These are phyloP conservation scores for Periglandula ipomoeae DNA, from an alignment of 2,329 filamentous ascomycete species.

Conservation along the genomic window DNA sequence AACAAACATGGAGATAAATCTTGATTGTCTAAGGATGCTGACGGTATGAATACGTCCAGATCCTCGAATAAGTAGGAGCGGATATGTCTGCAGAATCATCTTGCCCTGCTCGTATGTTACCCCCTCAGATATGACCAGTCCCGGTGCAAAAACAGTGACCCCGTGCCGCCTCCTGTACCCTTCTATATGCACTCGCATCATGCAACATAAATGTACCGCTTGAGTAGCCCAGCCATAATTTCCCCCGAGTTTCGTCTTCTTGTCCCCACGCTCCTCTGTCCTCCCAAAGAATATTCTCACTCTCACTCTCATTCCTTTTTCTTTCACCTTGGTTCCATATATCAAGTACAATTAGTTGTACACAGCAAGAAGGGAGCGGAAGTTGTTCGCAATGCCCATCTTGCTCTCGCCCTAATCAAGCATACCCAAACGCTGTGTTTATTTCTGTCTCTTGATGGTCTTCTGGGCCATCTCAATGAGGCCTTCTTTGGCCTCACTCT, in stretches of 20 bases:
- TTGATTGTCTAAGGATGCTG: not conserved
- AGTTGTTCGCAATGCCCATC: not conserved
- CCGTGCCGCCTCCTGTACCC: not conserved
- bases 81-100: not conserved
- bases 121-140: not conserved
- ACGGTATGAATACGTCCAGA: not conserved
- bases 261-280: not conserved
- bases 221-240: not conserved
- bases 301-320: not conserved
- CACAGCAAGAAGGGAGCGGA: constrained; percentile 6
- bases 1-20: not conserved
- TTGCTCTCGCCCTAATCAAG: not conserved
- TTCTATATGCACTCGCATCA: constrained; percentile 6
- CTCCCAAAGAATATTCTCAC: not conserved
- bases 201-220: not conserved
- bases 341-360: constrained; percentile 14
- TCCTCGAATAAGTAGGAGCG: not conserved
- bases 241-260: not conserved
- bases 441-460: constrained; percentile 83
- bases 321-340: not conserved
- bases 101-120: not conserved
- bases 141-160: not conserved
- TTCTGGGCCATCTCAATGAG: constrained; percentile 91
- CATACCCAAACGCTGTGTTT: constrained; percentile 13
- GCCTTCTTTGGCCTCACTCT: constrained; percentile 89